A percentile compares a stretch with the other conserved stretches of the same genome.
phyloP scores from a whole-genome alignment of 768 basidiomycete genomes.

The Leccinum pellstonianum region DNA sequence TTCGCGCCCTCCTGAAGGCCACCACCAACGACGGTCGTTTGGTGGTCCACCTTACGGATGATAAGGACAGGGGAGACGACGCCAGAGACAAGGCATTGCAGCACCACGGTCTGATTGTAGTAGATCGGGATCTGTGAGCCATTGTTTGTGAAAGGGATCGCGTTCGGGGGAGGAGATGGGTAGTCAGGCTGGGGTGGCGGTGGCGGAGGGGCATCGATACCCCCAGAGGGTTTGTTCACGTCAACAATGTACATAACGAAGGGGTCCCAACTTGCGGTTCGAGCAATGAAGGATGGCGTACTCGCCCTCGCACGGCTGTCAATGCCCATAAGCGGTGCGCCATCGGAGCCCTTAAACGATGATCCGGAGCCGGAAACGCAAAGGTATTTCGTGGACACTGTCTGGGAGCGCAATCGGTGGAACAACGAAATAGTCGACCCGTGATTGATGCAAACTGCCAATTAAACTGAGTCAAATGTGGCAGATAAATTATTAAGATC shows the following conservation, averaged over 20 bases:
- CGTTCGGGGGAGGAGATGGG: constrained; percentile 89
- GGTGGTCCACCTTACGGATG: constrained; percentile 91
- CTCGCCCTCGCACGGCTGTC: constrained; percentile 67
- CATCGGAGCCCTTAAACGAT: constrained; percentile 92
- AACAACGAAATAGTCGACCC: constrained; percentile 94
- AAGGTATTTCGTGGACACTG: constrained; percentile 93
- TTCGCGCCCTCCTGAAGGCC: constrained; percentile 88
- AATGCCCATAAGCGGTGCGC: constrained; percentile 78
- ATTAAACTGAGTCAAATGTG: constrained; percentile 15
- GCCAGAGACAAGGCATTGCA: constrained; percentile 93
- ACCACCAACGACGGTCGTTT: constrained; percentile 86
- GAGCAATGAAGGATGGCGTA: constrained; percentile 84
- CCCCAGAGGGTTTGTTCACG: constrained; percentile 77
- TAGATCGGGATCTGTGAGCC: constrained; percentile 87
- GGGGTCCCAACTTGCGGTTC: constrained; percentile 90
- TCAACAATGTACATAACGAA: constrained; percentile 99
- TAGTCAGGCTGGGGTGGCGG: constrained; percentile 86
- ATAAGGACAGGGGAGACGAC: constrained; percentile 92
- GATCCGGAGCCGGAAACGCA: constrained; percentile 93
- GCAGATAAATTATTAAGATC: constrained; percentile 7
- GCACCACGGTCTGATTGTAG: constrained; percentile 94
- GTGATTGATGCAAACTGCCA: constrained; percentile 88
- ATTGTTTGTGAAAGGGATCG: constrained; percentile 80
- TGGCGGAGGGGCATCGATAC: constrained; percentile 73
- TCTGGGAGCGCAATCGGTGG: constrained; percentile 94